Conservation (phyloP, 1,284 basidiomycete genomes). For the Phellopilus nigrolimitatus region DNA sequence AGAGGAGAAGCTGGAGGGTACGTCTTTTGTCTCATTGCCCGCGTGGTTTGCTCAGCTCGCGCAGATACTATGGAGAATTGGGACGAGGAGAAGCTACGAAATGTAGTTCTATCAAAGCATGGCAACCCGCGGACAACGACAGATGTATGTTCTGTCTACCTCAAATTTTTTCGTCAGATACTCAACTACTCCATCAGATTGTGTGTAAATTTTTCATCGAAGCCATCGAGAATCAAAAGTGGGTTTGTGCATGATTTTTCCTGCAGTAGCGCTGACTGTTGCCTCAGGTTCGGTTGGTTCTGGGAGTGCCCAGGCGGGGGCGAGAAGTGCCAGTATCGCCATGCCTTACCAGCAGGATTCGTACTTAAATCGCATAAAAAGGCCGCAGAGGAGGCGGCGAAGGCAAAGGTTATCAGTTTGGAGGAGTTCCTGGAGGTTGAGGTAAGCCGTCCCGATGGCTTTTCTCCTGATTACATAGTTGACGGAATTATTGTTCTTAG, state of each 20-base stretch:
- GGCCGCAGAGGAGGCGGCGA: slow-evolving; percentile 78
- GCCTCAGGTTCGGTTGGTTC: slow-evolving; percentile 82
- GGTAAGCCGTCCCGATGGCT: too few species aligned
- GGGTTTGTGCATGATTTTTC: slow-evolving; percentile 32
- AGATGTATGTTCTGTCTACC: slow-evolving; percentile 56
- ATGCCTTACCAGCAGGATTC: slow-evolving; percentile 94
- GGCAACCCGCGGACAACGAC: slow-evolving; percentile 92
- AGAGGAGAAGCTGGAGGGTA: slow-evolving; percentile 76
- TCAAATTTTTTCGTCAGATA: slow-evolving; percentile 1
- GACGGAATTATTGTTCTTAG: slow-evolving; percentile 46
- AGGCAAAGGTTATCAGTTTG: slow-evolving; percentile 85
- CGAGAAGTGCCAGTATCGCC: slow-evolving; percentile 92
- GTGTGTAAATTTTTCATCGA: slow-evolving; percentile 98
- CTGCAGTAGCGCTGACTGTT: slow-evolving; percentile 2
- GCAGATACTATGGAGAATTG: slow-evolving; percentile 96
- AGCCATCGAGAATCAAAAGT: slow-evolving; percentile 92
- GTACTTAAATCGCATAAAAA: slow-evolving; percentile 91
- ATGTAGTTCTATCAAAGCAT: slow-evolving; percentile 83
- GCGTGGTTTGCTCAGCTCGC: slow-evolving; percentile 15
- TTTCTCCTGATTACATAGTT: too few species aligned
- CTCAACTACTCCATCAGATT: slow-evolving; percentile 49
- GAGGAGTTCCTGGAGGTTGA: slow-evolving; percentile 98
- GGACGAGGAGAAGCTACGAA: slow-evolving; percentile 91
- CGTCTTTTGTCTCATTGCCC: slow-evolving; percentile 26
- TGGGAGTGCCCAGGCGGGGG: slow-evolving; percentile 87